Conservation (phyloP, 345 rosid genomes). For the Corchorus capsularis region DNA sequence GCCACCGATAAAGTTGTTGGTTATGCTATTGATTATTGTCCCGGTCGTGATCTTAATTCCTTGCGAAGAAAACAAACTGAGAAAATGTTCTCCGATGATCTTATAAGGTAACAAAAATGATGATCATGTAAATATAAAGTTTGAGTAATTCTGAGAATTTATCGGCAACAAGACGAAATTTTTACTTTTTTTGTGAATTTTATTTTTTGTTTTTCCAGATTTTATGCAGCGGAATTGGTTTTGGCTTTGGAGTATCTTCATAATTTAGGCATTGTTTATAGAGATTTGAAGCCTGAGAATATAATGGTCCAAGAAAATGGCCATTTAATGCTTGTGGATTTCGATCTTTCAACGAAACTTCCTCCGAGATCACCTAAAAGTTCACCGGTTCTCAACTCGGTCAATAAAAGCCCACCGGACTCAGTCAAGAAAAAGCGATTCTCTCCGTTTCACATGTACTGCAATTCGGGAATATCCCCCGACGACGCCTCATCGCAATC, state of each 20-base stretch:
- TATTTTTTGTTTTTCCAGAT: conserved; percentile 37
- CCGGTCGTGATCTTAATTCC: conserved; percentile 65
- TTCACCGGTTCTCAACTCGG: conserved; percentile 21
- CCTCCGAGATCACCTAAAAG: conserved; percentile 37
- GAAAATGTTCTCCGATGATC: conserved; percentile 69
- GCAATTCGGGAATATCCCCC: conserved; percentile 50
- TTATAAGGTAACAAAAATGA: conserved; percentile 50
- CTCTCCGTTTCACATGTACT: conserved; percentile 35
- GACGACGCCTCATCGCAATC: conserved; percentile 27
- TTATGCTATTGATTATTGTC: conserved; percentile 87
- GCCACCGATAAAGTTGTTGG: conserved; percentile 70
- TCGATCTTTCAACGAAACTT: conserved; percentile 83
- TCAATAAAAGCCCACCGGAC: not conserved
- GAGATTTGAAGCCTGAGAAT: conserved; percentile 92
- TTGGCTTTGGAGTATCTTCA: conserved; percentile 80
- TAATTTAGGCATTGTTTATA: conserved; percentile 63
- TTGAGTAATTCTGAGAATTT: not conserved
- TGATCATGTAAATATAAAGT: not conserved
- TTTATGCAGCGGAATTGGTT: conserved; percentile 90
- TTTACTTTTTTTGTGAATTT: not conserved
- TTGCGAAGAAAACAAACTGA: conserved; percentile 69
- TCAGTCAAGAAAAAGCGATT: conserved; percentile 24
- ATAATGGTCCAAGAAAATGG: conserved; percentile 81
- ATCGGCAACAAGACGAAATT: not conserved
- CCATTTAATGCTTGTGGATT: conserved; percentile 92